phyloP scores from a whole-genome alignment of 768 basidiomycete genomes.

The Hericium erinaceus region DNA sequence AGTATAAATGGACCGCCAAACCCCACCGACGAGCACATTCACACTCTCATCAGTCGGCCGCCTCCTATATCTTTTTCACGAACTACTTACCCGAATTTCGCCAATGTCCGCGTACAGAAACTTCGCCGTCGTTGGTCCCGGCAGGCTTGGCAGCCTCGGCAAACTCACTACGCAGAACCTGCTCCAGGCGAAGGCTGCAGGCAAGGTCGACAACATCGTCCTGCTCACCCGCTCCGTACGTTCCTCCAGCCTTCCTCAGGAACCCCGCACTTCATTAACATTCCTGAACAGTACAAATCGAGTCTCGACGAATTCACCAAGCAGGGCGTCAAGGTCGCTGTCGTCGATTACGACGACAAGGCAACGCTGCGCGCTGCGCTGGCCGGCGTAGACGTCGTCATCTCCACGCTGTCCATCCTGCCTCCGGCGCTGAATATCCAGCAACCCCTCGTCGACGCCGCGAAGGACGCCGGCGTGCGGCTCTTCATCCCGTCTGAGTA shows the following conservation, averaged over 20 bases:
- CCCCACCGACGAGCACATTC: too few species aligned
- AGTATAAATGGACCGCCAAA: too few species aligned
- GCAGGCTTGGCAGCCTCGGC: background rate
- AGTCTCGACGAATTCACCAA: background rate
- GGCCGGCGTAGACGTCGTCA: conserved; percentile 7
- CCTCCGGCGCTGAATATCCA: background rate
- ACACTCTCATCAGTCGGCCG: too few species aligned
- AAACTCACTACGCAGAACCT: background rate
- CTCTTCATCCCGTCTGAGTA: conserved; percentile 10
- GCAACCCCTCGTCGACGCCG: conserved; percentile 2
- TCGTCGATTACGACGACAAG: conserved; percentile 7
- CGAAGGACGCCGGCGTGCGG: conserved; percentile 5
- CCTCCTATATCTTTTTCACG: too few species aligned
- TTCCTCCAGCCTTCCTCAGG: background rate
- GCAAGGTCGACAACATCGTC: background rate
- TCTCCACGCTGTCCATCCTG: conserved; percentile 2
- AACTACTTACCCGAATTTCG: too few species aligned
- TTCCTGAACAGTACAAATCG: too few species aligned
- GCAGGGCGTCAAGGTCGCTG: conserved; percentile 1
- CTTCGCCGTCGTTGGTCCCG: background rate
- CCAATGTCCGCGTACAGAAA: background rate
- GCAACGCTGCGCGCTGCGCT: conserved; percentile 3
- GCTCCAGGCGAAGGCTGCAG: background rate
- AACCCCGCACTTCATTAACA: too few species aligned
- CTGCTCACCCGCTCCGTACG: too few species aligned